Percentiles rank a stretch among this genome's conserved stretches.
Conservation (phyloP, 2,329 filamentous ascomycete species). For the Alternaria novae-zelandiae region DNA sequence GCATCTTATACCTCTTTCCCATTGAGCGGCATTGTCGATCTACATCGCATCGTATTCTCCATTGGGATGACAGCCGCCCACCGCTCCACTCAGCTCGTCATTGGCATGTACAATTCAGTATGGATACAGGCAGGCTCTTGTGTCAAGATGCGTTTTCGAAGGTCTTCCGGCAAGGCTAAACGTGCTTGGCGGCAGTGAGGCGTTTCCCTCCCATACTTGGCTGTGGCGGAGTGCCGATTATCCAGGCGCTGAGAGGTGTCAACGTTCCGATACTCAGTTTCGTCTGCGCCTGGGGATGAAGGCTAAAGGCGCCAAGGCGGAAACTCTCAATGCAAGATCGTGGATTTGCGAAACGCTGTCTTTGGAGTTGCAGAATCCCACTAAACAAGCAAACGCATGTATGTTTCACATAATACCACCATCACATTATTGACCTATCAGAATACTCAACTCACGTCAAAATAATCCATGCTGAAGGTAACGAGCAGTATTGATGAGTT, state of each 20-base stretch:
- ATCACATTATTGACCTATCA: neutral
- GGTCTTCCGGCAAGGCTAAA: slow-evolving; percentile 16
- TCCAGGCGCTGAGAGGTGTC: slow-evolving; percentile 16
- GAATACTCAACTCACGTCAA: neutral
- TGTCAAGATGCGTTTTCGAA: slow-evolving; percentile 20
- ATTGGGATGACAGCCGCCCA: slow-evolving; percentile 8
- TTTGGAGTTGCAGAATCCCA: neutral
- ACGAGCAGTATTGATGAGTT: too few species aligned
- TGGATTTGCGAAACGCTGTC: slow-evolving; percentile 16
- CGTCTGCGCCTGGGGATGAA: slow-evolving; percentile 15
- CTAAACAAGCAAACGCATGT: neutral
- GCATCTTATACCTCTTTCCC: slow-evolving; percentile 26
- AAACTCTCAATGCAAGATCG: slow-evolving; percentile 19
- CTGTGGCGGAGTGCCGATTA: slow-evolving; percentile 6
- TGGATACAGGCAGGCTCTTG: slow-evolving; percentile 15
- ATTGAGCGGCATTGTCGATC: neutral
- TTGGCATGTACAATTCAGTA: slow-evolving; percentile 9
- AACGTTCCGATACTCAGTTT: slow-evolving; percentile 22
- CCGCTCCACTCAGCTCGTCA: neutral
- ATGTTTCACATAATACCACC: neutral
- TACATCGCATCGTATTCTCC: slow-evolving; percentile 7
- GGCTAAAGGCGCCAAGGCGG: slow-evolving; percentile 27
- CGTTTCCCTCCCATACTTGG: slow-evolving; percentile 29
- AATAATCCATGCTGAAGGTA: neutral
- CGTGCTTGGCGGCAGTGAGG: slow-evolving; percentile 30